A percentile compares a stretch with the other conserved stretches of the same genome.
phyloP scores from a whole-genome alignment of 2,329 filamentous ascomycete genomes.

The Penicillium sclerotiorum region DNA sequence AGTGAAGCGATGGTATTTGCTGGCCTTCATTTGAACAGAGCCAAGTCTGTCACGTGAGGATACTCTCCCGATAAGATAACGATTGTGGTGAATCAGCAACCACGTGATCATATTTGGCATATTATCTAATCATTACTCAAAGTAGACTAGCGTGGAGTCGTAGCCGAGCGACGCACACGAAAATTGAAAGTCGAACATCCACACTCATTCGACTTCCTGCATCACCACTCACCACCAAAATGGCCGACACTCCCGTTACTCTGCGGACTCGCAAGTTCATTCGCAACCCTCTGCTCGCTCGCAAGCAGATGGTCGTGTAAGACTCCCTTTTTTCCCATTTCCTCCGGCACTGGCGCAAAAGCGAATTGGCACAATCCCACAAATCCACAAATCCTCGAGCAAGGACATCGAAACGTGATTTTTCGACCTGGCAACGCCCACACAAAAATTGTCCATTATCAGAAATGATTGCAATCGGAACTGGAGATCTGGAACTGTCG shows the following conservation, averaged over 20 bases:
- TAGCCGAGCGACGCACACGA: constrained; percentile 47
- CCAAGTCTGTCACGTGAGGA: too few species aligned
- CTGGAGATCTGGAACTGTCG: too few species aligned
- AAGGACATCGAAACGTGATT: not conserved
- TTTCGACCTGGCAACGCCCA: not conserved
- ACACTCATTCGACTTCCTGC: constrained; percentile 22
- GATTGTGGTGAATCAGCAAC: constrained; percentile 4
- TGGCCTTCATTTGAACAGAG: too few species aligned
- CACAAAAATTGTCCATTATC: not conserved
- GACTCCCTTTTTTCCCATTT: constrained; percentile 36
- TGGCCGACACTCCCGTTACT: constrained; percentile 81
- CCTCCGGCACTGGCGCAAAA: constrained; percentile 13
- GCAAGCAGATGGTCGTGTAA: constrained; percentile 99
- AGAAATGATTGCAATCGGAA: too few species aligned
- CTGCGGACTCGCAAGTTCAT: constrained; percentile 99
- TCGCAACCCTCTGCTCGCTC: constrained; percentile 97
- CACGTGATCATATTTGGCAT: not conserved
- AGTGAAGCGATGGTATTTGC: too few species aligned
- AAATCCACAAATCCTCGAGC: constrained; percentile 1
- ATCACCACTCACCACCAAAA: constrained; percentile 56
- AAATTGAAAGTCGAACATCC: constrained; percentile 42
- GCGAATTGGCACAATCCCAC: not conserved
- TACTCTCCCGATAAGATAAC: not conserved
- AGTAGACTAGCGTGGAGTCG: constrained; percentile 34
- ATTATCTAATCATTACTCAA: constrained; percentile 19